Base-by-base conservation (phyloP, 495 filamentous ascomycete species). In the Penicillium manginii region DNA sequence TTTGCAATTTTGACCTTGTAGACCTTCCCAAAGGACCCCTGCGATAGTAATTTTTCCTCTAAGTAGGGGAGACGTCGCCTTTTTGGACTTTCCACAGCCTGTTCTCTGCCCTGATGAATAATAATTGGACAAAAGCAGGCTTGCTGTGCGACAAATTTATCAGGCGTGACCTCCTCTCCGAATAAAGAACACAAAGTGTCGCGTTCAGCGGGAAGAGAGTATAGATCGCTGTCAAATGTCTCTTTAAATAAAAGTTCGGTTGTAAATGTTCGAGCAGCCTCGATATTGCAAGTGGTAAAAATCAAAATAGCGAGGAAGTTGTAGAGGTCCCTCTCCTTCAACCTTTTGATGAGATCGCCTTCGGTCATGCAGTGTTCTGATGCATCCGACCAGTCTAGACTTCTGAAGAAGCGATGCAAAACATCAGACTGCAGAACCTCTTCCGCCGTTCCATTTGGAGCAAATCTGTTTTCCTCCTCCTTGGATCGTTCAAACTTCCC, bases 101-200 rank as follows among this genome's bases (percentile, higher is more conserved):
- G 60, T 54, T 71, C 62, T 46, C 65, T 58, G 8, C 70, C 54
- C 37, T 67, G 66, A 7, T 54, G 50, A 26, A 78, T 66, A 3
- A 70, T 57, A 22, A 73, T 60, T 12, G 70, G 60, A 50, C 72
- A 71, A 52, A 76, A 76, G 18, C 67, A 73, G 5, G 71, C 57
- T 39, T 76, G 73, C 2, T 58, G 54, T 26, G 55, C 53, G 19
- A 68, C 50, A 46, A 76, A 73, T 46, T 65, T 62, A 55, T 71
- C 63, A 1, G 66, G 31, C 14, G 56, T 58, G 29, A 60, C 39
- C 18, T 43, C 35, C 15, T 70, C 66, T 3, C 48, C 62, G 47
- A 76, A 69, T 19, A 76, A 39, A 3, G 63, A 50, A 12, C 47
- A 17, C 9, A 76, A 63, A 32, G 64, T 52, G 26, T 45, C 32